These are phyloP conservation scores for Fagus sylvatica DNA, from an alignment of 306 rosid species.

Conservation along the genomic window DNA sequence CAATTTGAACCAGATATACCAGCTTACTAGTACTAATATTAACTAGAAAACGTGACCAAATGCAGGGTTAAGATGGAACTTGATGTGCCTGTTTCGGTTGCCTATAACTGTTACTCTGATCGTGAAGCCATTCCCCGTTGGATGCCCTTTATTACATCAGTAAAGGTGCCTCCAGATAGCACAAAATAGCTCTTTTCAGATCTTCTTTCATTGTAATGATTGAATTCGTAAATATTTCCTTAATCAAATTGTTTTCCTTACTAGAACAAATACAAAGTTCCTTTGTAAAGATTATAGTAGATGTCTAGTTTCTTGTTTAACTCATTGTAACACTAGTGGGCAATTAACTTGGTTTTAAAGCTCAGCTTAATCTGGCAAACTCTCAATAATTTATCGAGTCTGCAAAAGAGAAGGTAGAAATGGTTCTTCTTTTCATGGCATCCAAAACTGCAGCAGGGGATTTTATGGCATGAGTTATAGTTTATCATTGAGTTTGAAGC, in stretches of 20 bases:
- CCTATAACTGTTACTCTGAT: slow-evolving; percentile 75
- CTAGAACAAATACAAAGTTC: slow-evolving; percentile 1
- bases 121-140: slow-evolving; percentile 89
- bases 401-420: neutral
- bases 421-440: neutral
- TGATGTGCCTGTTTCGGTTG: slow-evolving; percentile 79
- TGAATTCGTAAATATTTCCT: neutral
- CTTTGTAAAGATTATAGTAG: neutral
- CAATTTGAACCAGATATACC: neutral
- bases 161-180: slow-evolving; percentile 49
- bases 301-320: neutral
- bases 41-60: slow-evolving; percentile 27
- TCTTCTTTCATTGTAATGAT: neutral
- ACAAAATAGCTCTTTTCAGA: slow-evolving; percentile 5
- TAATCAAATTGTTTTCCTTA: neutral
- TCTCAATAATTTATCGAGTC: neutral
- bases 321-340: neutral
- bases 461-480: slow-evolving; percentile 15
- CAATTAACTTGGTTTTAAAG: neutral
- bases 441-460: neutral
- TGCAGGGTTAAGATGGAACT: slow-evolving; percentile 92
- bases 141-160: slow-evolving; percentile 96
- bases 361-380: neutral
- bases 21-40: slow-evolving; percentile 9
- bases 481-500: neutral